Percentiles rank a stretch among this genome's conserved stretches.
These are phyloP conservation scores for Suhomyces emberorum DNA, from an alignment of 805 yeast genomes.

Conservation along the genomic window DNA sequence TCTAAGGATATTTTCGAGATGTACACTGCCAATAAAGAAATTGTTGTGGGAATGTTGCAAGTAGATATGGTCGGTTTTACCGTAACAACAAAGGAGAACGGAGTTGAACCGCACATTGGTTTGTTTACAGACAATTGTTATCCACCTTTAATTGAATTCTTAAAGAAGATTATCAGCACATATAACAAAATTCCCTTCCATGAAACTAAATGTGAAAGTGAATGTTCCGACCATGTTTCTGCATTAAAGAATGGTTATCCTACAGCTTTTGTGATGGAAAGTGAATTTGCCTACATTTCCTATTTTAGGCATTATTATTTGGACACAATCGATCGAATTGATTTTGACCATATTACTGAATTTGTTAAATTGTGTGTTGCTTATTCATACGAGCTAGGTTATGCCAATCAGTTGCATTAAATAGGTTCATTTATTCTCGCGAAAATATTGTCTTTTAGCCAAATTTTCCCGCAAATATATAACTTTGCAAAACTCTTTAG, in stretches of 20 bases:
- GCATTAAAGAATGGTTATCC: slow-evolving; percentile 84
- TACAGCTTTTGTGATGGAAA: slow-evolving; percentile 76
- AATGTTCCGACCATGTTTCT: slow-evolving; percentile 90
- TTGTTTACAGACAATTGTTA: slow-evolving; percentile 70
- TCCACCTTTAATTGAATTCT: slow-evolving; percentile 50
- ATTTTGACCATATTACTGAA: slow-evolving; percentile 76
- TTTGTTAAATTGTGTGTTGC: slow-evolving; percentile 78
- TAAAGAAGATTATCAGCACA: slow-evolving; percentile 55
- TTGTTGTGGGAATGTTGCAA: slow-evolving; percentile 81
- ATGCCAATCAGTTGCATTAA: slow-evolving; percentile 15
- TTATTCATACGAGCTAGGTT: slow-evolving; percentile 60
- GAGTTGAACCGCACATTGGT: slow-evolving; percentile 68
- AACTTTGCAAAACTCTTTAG: too few species aligned
- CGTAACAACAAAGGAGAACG: slow-evolving; percentile 45
- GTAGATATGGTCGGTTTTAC: slow-evolving; percentile 93
- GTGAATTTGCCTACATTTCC: slow-evolving; percentile 59
- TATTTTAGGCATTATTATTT: slow-evolving; percentile 71
- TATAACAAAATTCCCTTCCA: slow-evolving; percentile 68
- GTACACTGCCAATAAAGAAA: slow-evolving; percentile 43
- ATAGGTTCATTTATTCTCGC: too few species aligned
- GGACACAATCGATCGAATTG: slow-evolving; percentile 80
- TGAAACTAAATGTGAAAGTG: slow-evolving; percentile 84
- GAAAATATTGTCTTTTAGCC: too few species aligned
- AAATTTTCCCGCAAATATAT: too few species aligned
- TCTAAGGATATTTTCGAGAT: slow-evolving; percentile 70